Base-by-base conservation (phyloP, 768 basidiomycete genomes). In the Glaciozyma martinii region DNA sequence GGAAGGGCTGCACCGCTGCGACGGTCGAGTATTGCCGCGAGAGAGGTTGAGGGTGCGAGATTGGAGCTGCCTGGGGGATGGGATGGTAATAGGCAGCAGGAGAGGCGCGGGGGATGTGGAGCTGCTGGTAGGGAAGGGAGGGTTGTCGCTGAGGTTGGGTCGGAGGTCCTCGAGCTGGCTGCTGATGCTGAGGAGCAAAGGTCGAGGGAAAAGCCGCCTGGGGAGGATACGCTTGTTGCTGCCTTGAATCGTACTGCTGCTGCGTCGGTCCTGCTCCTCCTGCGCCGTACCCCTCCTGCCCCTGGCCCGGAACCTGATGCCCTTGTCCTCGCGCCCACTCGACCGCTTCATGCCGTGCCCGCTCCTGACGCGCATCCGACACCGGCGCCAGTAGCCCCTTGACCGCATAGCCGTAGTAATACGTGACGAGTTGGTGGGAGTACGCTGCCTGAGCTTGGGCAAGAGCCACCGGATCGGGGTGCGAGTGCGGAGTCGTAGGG, bases 361-460 rank as follows among this genome's bases (percentile, higher is more conserved):
- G 21, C 53, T 65, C 61, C 5, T 53, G 56, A 0, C 27, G 46
- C 2, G 49, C 67, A 0, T 25, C 16, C 7, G 61, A 60, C 1
- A 68, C 42, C 3, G 63, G 63, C 2, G 64, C 64, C 23, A 25
- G 18, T 3, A 40, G 30, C 0, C 63, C 64, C 40, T 68, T 63
- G 32, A 65, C 64, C 16, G 63, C 67, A 55, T 60, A 65, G 25
- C 32, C 23, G 61, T 61, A 65, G 50, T 65, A 68, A 37, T 68
- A 63, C 3, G 61, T 58, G 30, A 68, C 67, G 64, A 68, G 67
- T 2, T 61, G 52, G 13, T 53, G 53, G 49, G 65, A 64, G 42
- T 60, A 53, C 7, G 67, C 60, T 23, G 40, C 42, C 30, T 59
- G 13, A 19, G 58, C 57, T 19, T 43, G 30, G 43, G 40, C 60